phyloP scores from a whole-genome alignment of 306 rosid species.

The Elaeagnus macrophylla region DNA sequence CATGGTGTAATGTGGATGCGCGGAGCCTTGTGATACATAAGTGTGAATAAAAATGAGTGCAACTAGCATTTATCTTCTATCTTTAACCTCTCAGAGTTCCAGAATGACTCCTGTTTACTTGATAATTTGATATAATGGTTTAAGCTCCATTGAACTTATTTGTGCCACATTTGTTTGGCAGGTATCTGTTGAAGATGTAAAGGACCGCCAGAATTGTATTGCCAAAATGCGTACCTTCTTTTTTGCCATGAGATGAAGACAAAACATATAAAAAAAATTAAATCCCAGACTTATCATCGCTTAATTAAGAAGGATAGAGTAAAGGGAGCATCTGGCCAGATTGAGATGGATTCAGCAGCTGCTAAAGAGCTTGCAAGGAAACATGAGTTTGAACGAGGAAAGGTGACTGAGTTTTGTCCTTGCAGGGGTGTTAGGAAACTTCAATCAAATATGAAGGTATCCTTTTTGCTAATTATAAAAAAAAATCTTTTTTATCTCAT shows the following conservation, averaged over 20 bases:
- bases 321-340: conserved; percentile 42
- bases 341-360: conserved; percentile 66
- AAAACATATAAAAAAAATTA: conserved; percentile 72
- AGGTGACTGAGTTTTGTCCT: conserved; percentile 37
- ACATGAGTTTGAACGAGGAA: conserved; percentile 68
- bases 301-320: conserved; percentile 68
- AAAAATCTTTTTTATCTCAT: conserved; percentile 9
- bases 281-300: conserved; percentile 76
- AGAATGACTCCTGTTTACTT: no score
- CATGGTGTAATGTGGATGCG: no score
- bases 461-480: background rate
- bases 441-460: background rate
- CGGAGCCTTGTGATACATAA: no score
- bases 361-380: conserved; percentile 67
- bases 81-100: no score
- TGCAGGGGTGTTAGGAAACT: background rate
- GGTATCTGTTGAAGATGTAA: conserved; percentile 79
- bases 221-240: conserved; percentile 88
- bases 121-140: no score
- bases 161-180: no score
- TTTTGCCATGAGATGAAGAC: conserved; percentile 73
- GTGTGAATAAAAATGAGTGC: no score
- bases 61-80: no score
- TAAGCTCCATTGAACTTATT: no score
- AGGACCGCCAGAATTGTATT: conserved; percentile 62